Base-by-base conservation (phyloP, 208 protist genomes). In the Trypanosoma theileri region DNA sequence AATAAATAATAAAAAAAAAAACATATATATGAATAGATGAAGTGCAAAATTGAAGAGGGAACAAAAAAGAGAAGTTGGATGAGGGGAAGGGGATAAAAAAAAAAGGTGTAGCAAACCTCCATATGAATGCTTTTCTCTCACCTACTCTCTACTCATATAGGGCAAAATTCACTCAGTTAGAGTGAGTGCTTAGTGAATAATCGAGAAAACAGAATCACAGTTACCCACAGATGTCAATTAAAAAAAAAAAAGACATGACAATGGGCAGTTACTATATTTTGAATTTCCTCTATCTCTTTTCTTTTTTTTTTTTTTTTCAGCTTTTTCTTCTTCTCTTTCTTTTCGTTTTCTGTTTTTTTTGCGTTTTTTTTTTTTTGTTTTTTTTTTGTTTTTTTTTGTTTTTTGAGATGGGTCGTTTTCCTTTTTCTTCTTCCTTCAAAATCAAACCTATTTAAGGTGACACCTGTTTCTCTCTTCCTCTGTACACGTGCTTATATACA, bases 271-370 rank as follows among this genome's bases (percentile, higher is more conserved):
- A 24, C 54, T 57, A 24, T 57, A 24, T 35, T 14, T 35, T 22
- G 4, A 16, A 51, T 28, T 21, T 28, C 28, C 21, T 21, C 11
- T 55, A 42, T 42, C 17, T 57, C 57, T 50, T 24, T 48, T 52
- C 21, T 46, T 60, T 66, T 66, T 26, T 64, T 31, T 16, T 41
- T 28, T 66, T 48, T 53, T 68, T 48, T 56, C 66, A 55, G 31
- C 21, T 66, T 48, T 53, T 68, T 48, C 54, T 48, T 52, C 21
- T 46, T 60, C 55, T 66, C 8, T 64, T 31, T 16, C n/a, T 28
- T 66, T 48, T 53, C 60, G 28, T 56, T 42, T 55, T 19, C 22
- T 45, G 54, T 21, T 26, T 53, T 63, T 41, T 53, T 40, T 24
- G 6, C 14, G 10, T 42, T 19, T 59, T 59, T 41, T 42, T 9